Base-by-base conservation (phyloP, 805 yeast species). In the Pichia thaimueangensis region DNA sequence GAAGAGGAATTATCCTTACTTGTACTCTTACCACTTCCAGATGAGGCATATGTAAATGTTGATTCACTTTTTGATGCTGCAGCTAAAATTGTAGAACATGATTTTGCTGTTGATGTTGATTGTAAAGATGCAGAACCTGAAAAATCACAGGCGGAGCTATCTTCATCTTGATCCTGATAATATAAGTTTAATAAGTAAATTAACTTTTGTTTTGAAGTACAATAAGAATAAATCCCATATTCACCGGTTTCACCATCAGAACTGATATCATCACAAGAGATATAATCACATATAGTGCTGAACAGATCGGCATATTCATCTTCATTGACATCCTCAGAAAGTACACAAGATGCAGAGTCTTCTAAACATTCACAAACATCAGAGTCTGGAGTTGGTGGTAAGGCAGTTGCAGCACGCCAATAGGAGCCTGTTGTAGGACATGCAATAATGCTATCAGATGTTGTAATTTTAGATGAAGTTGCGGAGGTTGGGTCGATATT, bases 341-440 rank as follows among this genome's bases (percentile, higher is more conserved):
- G 74, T 28, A 74, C 80, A 69, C 95, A 86, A n/a, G 55, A 48
- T 33, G 77, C 69, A 5, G 84, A 65, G 19, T 57, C 47, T 28
- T 63, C 55, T 41, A 82, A 50, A 68, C 95, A 86, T 50, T 73
- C 71, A 67, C 95, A 86, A 37, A 75, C 73, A 35, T 62, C 71
- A 51, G 72, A 62, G 52, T 82, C 70, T 39, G 95, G 95, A 28
- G 89, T 78, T 52, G 91, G 93, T 30, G 95, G 95, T 55, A 86
- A 70, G 12, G 60, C 62, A 20, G 82, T 69, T 12, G 82, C 63
- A 17, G 89, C 93, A 49, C 60, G 64, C 95, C 95, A 86, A 55
- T 74, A 60, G 13, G 64, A 39, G 31, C 72, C 71, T 44, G 74
- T 51, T 3, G 75, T 54, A 28, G 83, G 82, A 61, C 84, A 78